Evolutionary conservation across 139 green algal species (phyloP).

Genomic region (Gonium pectorale): DNA sequence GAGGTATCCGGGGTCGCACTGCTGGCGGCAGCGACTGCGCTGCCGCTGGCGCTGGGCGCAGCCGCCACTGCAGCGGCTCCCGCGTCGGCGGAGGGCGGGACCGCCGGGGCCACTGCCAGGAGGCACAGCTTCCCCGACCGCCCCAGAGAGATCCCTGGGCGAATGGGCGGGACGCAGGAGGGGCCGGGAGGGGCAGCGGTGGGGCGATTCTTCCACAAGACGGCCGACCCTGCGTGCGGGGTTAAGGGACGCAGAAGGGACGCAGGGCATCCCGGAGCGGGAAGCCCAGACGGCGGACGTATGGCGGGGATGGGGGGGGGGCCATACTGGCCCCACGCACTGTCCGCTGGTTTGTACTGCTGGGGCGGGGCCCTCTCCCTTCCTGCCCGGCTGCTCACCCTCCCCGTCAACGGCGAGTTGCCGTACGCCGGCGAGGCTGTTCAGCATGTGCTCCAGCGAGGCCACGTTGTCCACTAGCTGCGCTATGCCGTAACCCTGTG

Average conservation of each 20-base stretch:
- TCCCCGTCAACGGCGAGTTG: slow-evolving; percentile 9
- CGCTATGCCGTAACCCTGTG: slow-evolving; percentile 33
- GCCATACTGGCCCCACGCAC: too few relatives aligned
- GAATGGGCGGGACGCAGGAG: neutral
- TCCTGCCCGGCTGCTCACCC: slow-evolving; percentile 8
- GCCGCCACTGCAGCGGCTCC: neutral
- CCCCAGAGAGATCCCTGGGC: slow-evolving; percentile 24
- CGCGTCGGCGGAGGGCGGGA: neutral
- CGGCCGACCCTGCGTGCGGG: too few relatives aligned
- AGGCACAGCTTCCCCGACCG: slow-evolving; percentile 28
- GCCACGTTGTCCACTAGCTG: slow-evolving; percentile 10
- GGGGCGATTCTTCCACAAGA: too few relatives aligned
- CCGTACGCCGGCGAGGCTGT: neutral
- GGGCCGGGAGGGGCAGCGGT: neutral
- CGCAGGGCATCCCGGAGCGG: too few relatives aligned
- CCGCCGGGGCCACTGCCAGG: neutral
- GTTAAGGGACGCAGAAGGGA: too few relatives aligned
- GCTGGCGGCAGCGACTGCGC: too few relatives aligned
- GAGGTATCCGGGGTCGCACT: too few relatives aligned
- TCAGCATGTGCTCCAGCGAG: slow-evolving; percentile 25
- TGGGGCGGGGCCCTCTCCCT: too few relatives aligned
- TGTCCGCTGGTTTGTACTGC: too few relatives aligned
- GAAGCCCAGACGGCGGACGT: too few relatives aligned
- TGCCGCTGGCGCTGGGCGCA: too few relatives aligned
- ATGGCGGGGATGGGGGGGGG: too few relatives aligned